Base-by-base conservation (phyloP, 164 flowering plant species). In the Annona squamosa region DNA sequence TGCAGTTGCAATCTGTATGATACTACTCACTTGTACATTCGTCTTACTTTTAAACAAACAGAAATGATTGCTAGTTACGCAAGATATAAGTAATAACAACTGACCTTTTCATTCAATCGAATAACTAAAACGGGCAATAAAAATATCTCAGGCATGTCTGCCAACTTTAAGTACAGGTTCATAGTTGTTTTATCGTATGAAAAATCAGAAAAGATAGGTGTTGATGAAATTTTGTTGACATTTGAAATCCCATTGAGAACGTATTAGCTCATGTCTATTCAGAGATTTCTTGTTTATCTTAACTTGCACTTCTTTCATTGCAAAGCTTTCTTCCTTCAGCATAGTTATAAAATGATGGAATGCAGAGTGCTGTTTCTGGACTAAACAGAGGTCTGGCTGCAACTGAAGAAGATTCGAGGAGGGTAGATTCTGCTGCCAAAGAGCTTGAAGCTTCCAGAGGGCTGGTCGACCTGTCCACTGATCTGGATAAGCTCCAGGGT, bases 301-400 rank as follows among this genome's bases (percentile, higher is more conserved):
- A 26, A 4, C 9, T 52, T 0, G 59, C 59, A 52, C 16, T 16
- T 43, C 18, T 66, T 66, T 70, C 16, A 19, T 56, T 44, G n/a
- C 2, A 71, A 42, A 71, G 10, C 2, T 46, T 68, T 79, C 48
- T 74, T 69, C 46, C 37, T 65, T 13, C 52, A 13, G 75, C 43
- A 63, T 3, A 13, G 17, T 26, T 47, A 72, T 74, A 65, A 69
- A 44, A 10, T 76, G 68, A 44, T 82, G n/a, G 44, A 70, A 62
- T 80, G 84, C 90, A 94, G 98, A 86, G 84, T 86, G 83, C 84
- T 77, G 95, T 94, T 79, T 88, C 97, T 70, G 98, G 97, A 75
- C 82, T 94, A 71, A 94, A 94, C 67, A 89, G 90, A 87, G 98
- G 97, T 70, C 92, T 94, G 71, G 95, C 88, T 72, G 97, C 97